Evolutionary conservation across 192 early-diverging fungal genomes (phyloP), one percentile per base, ranked within the genome.

Genomic region (Podila verticillata): DNA sequence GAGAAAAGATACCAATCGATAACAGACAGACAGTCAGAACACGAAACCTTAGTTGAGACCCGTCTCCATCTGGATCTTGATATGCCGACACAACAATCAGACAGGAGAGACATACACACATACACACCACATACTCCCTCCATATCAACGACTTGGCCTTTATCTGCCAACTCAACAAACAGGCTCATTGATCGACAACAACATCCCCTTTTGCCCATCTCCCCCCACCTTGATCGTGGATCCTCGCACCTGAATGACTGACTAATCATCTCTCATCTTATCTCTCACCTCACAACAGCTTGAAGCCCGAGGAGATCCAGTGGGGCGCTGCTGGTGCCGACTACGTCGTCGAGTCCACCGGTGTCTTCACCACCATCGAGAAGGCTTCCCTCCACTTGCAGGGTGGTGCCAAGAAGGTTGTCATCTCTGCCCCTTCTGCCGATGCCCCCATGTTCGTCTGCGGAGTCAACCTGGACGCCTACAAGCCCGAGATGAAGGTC

Each of bases 361-460:
- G 97, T 90, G 95, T 98, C 72, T 99, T 99, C 89, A 98, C 96
- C 89, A 93, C 94, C 79, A 89, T 86, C 64, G 96, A 96, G 9
- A 94, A 94, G 89, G 95, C 95, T 35, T 83, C 78, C 26, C 89
- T 89, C 73, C 98, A 99, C 87, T 84, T 99, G 70, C 83, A 89
- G 74, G 98, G 95, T 84, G 97, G 96, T 72, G 96, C 95, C 89
- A 98, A 98, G 93, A 80, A 98, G 92, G 97, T 99, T 77, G 91
- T 99, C 85, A 98, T 99, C 89, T 95, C 95, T 66, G 98, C 98
- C 48, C 98, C 98, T 66, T 97, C 96, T 73, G 86, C 86, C 63
- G 96, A 99, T 84, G 96, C 97, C 48, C 98, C 98, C 68, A 99
- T 98, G 96, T 99, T 96, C 86, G 98, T 99, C 65, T 90, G 88